phyloP scores from a whole-genome alignment of 768 basidiomycete species.

The Collybia sp. region DNA sequence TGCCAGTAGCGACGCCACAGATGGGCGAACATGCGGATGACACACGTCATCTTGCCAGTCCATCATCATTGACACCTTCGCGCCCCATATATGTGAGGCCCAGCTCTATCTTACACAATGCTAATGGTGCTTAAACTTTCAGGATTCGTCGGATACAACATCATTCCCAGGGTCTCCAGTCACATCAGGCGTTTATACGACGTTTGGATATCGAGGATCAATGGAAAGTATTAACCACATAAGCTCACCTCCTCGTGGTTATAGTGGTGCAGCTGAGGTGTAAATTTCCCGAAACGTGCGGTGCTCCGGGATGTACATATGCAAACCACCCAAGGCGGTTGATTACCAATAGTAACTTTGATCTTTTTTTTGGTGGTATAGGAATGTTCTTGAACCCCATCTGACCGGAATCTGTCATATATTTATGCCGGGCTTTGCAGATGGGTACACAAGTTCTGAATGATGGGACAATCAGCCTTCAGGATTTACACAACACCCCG shows the following conservation, averaged over 20 bases:
- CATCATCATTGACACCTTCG: conserved; percentile 6
- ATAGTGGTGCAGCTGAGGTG: conserved; percentile 27
- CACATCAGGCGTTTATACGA: conserved; percentile 23
- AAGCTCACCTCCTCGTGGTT: conserved; percentile 18
- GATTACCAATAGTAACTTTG: too few species aligned
- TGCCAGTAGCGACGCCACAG: conserved; percentile 7
- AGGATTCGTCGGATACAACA: not conserved
- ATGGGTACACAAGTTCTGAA: too few species aligned
- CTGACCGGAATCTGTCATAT: too few species aligned
- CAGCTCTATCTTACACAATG: too few species aligned
- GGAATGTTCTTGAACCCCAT: too few species aligned
- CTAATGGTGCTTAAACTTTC: not conserved
- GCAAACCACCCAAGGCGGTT: too few species aligned
- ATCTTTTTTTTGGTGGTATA: too few species aligned
- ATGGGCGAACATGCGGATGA: not conserved
- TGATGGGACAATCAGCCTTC: too few species aligned
- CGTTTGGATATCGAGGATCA: conserved; percentile 19
- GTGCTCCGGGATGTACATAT: too few species aligned
- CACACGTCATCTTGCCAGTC: conserved; percentile 1
- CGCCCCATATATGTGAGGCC: conserved; percentile 6
- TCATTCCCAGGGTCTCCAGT: conserved; percentile 2
- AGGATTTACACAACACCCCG: too few species aligned
- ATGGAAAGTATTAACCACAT: conserved; percentile 22
- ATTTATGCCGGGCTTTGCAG: too few species aligned
- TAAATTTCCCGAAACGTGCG: conserved; percentile 7